phyloP scores from a whole-genome alignment of 2,329 filamentous ascomycete genomes.

The Alternaria sp. region DNA sequence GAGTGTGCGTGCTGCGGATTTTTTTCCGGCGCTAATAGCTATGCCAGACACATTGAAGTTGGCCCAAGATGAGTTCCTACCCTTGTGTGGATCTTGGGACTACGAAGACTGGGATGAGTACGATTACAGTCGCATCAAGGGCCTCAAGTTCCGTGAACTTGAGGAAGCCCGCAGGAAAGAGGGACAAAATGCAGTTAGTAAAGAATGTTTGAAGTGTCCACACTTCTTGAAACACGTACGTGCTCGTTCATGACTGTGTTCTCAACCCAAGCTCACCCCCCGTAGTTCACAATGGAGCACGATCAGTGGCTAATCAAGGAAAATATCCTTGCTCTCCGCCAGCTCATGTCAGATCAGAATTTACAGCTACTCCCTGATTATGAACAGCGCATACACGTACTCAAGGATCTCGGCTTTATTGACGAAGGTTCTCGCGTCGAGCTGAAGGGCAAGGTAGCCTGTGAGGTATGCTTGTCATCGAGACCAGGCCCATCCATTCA shows the following conservation, averaged over 20 bases:
- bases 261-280: slow-evolving; percentile 16
- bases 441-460: slow-evolving; percentile 97
- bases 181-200: slow-evolving; percentile 68
- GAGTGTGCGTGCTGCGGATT: slow-evolving; percentile 41
- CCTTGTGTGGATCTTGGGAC: slow-evolving; percentile 77
- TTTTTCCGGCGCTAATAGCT: slow-evolving; percentile 16
- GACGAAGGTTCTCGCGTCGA: slow-evolving; percentile 87
- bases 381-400: slow-evolving; percentile 89
- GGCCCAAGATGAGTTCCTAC: slow-evolving; percentile 73
- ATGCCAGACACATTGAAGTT: slow-evolving; percentile 59
- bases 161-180: slow-evolving; percentile 74
- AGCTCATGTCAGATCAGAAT: slow-evolving; percentile 94
- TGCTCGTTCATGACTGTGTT: slow-evolving; percentile 30
- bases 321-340: slow-evolving; percentile 85
- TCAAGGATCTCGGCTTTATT: slow-evolving; percentile 91
- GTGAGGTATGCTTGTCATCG: slow-evolving; percentile 66
- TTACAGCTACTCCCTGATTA: slow-evolving; percentile 95
- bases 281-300: slow-evolving; percentile 90
- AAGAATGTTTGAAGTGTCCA: slow-evolving; percentile 73
- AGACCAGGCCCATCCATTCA: slow-evolving; percentile 4
- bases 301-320: slow-evolving; percentile 97
- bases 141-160: slow-evolving; percentile 80
- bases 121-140: slow-evolving; percentile 82
- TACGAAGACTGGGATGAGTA: slow-evolving; percentile 82
- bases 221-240: slow-evolving; percentile 87